phyloP scores from a whole-genome alignment of 2,329 filamentous ascomycete genomes.

The Alternaria ventricosa region DNA sequence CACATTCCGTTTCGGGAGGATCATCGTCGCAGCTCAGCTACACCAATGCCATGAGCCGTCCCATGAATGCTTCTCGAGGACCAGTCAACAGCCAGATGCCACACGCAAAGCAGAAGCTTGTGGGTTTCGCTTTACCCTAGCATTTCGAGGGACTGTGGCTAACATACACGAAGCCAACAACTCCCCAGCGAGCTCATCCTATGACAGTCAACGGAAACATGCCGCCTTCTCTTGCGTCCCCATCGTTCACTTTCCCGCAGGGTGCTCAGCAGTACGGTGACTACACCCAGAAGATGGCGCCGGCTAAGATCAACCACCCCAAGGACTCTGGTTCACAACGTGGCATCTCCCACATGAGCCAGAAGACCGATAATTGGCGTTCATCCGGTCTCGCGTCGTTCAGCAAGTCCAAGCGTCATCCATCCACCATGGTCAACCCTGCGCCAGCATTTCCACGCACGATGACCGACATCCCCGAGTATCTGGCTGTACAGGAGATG shows the following conservation, averaged over 20 bases:
- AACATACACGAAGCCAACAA: background rate
- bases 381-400: conserved; percentile 4
- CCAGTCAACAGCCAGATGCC: background rate
- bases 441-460: conserved; percentile 2
- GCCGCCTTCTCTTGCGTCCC: background rate
- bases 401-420: conserved; percentile 2
- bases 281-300: conserved; percentile 9
- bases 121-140: conserved; percentile 6
- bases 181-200: conserved; percentile 7
- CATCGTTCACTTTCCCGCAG: conserved; percentile 2
- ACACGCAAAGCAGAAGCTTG: conserved; percentile 11
- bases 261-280: background rate
- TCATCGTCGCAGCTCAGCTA: conserved; percentile 11
- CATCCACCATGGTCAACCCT: conserved; percentile 1
- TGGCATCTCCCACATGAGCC: conserved; percentile 6
- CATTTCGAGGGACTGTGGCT: background rate
- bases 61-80: conserved; percentile 4
- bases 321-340: background rate
- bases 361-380: conserved; percentile 3
- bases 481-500: conserved; percentile 29
- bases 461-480: conserved; percentile 25
- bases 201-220: background rate
- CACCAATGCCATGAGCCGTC: background rate
- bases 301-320: background rate
- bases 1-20: conserved; percentile 16